phyloP scores from a whole-genome alignment of 2,329 filamentous ascomycete genomes.

The Pseudogymnoascus sp. region DNA sequence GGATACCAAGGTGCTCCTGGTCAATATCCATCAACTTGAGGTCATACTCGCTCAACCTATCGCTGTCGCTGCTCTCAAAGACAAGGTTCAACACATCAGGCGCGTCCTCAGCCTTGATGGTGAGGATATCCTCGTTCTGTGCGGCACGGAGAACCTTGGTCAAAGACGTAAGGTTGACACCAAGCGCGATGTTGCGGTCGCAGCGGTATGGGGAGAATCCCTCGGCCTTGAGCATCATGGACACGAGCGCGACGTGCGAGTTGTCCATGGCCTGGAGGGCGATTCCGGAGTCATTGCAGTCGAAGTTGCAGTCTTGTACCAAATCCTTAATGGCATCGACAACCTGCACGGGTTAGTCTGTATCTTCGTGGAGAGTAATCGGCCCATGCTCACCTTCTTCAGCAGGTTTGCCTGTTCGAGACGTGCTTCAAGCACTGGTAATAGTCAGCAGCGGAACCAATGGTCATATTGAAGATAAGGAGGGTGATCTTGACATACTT shows the following conservation, averaged over 20 bases:
- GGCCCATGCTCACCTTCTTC: slow-evolving; percentile 65
- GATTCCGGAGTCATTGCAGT: slow-evolving; percentile 99
- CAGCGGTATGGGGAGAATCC: slow-evolving; percentile 92
- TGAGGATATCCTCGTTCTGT: slow-evolving; percentile 89
- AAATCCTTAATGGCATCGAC: slow-evolving; percentile 99
- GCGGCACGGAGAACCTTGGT: slow-evolving; percentile 95
- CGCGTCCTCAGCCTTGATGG: slow-evolving; percentile 93
- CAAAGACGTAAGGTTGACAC: slow-evolving; percentile 91
- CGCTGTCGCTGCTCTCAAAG: slow-evolving; percentile 83
- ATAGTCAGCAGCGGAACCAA: not conserved
- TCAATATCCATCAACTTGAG: slow-evolving; percentile 99
- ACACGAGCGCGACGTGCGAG: slow-evolving; percentile 96
- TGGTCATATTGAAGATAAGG: not conserved
- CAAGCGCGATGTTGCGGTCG: slow-evolving; percentile 97
- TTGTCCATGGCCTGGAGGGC: slow-evolving; percentile 99
- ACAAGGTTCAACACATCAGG: slow-evolving; percentile 92
- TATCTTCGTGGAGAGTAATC: not conserved
- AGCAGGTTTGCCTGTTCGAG: slow-evolving; percentile 87
- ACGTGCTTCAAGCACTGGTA: slow-evolving; percentile 82
- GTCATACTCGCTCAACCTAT: slow-evolving; percentile 96
- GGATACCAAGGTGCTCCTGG: slow-evolving; percentile 97
- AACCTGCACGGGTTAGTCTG: slow-evolving; percentile 49
- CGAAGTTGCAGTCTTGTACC: slow-evolving; percentile 99
- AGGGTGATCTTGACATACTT: slow-evolving; percentile 1
- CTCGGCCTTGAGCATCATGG: slow-evolving; percentile 96